phyloP scores from a whole-genome alignment of 768 basidiomycete genomes.

The Sarcomyxa edulis region DNA sequence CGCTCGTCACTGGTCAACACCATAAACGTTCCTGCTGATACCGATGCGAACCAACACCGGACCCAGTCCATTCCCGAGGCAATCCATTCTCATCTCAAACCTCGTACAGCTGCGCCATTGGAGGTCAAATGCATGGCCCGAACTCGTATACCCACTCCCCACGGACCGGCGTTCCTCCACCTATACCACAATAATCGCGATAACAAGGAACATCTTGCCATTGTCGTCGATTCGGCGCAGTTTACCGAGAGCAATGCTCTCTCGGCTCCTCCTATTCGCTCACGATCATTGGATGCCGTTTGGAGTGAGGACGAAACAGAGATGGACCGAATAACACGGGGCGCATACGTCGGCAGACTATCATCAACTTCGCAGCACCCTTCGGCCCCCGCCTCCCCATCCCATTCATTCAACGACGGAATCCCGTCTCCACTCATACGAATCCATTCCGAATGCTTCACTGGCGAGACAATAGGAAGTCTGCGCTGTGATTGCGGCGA shows the following conservation, averaged over 20 bases:
- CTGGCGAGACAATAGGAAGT: constrained; percentile 95
- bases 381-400: constrained; percentile 29
- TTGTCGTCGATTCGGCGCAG: constrained; percentile 91
- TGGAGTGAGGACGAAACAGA: constrained; percentile 88
- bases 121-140: constrained; percentile 93
- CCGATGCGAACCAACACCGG: constrained; percentile 14
- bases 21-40: too few species aligned
- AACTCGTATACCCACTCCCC: constrained; percentile 94
- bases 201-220: constrained; percentile 91
- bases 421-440: constrained; percentile 81
- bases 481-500: constrained; percentile 99
- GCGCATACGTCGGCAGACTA: constrained; percentile 88
- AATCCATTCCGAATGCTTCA: constrained; percentile 98
- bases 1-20: constrained; percentile 34
- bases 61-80: constrained; percentile 17
- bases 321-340: constrained; percentile 88
- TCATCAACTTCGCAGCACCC: constrained; percentile 46
- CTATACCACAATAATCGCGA: constrained; percentile 93
- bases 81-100: constrained; percentile 13
- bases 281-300: constrained; percentile 70
- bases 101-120: constrained; percentile 37
- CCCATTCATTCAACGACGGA: constrained; percentile 16
- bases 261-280: constrained; percentile 67
- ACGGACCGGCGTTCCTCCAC: constrained; percentile 90
- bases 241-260: constrained; percentile 38